Evolutionary conservation across 805 yeast genomes (phyloP).

Genomic region (Scheffersomyces lignosus): DNA sequence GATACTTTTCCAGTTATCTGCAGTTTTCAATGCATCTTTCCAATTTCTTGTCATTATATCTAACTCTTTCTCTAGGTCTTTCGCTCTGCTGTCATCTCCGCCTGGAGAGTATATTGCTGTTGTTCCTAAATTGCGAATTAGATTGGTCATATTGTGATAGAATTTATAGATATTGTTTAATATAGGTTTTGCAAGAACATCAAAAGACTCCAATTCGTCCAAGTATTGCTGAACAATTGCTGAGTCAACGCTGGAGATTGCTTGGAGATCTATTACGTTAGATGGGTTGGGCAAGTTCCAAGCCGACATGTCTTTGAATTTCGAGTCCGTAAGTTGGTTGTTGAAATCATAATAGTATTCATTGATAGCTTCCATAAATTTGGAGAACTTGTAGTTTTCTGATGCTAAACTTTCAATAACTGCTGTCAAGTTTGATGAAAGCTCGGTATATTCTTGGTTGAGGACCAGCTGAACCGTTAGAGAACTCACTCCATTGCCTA

Average conservation of each 20-base stretch:
- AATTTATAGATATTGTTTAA: slow-evolving; percentile 33
- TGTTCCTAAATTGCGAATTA: slow-evolving; percentile 4
- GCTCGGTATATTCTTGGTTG: slow-evolving; percentile 29
- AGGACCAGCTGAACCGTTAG: slow-evolving; percentile 8
- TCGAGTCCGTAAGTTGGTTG: slow-evolving; percentile 21
- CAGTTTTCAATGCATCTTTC: slow-evolving; percentile 38
- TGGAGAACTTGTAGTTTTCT: slow-evolving; percentile 38
- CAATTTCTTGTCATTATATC: slow-evolving; percentile 33
- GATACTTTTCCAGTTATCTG: slow-evolving; percentile 38
- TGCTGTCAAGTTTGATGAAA: slow-evolving; percentile 32
- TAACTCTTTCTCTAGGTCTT: slow-evolving; percentile 32
- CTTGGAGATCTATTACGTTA: slow-evolving; percentile 26
- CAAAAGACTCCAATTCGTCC: slow-evolving; percentile 39
- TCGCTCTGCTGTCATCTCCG: slow-evolving; percentile 11
- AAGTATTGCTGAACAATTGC: slow-evolving; percentile 15
- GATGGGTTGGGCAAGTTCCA: slow-evolving; percentile 30
- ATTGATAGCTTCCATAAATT: slow-evolving; percentile 28
- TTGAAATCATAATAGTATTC: slow-evolving; percentile 28
- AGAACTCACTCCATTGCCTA: neutral
- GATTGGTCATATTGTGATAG: slow-evolving; percentile 28
- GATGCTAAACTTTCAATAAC: slow-evolving; percentile 34
- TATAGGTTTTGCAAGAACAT: slow-evolving; percentile 33
- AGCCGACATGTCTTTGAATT: slow-evolving; percentile 6
- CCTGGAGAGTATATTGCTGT: slow-evolving; percentile 2
- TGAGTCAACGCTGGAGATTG: slow-evolving; percentile 11